These are phyloP conservation scores for Fusarium longipes DNA, from an alignment of 2,329 filamentous ascomycete species.

Conservation along the genomic window DNA sequence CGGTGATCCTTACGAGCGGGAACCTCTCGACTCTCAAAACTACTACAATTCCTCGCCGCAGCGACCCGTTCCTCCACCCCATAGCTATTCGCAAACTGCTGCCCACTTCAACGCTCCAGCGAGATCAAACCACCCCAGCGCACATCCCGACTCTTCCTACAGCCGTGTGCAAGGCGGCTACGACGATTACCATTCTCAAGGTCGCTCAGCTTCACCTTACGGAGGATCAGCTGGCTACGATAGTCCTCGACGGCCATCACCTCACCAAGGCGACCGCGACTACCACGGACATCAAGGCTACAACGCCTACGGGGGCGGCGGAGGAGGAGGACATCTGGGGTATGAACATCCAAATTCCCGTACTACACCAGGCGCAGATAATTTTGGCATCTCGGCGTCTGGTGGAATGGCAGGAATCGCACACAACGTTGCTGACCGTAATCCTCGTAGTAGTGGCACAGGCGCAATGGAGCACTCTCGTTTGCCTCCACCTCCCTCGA, in stretches of 20 bases:
- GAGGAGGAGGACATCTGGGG: constrained; percentile 40
- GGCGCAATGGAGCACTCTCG: constrained; percentile 65
- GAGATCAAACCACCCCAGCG: constrained; percentile 37
- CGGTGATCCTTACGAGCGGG: constrained; percentile 51
- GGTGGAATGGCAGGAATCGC: constrained; percentile 77
- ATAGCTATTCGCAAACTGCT: constrained; percentile 38
- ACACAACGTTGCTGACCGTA: constrained; percentile 71
- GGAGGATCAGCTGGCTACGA: constrained; percentile 39
- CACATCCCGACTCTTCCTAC: constrained; percentile 44
- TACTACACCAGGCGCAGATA: constrained; percentile 72
- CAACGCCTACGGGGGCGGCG: constrained; percentile 28
- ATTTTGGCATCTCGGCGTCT: constrained; percentile 70
- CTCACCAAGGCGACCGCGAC: constrained; percentile 38
- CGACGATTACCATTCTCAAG: constrained; percentile 35
- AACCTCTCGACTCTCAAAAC: constrained; percentile 49
- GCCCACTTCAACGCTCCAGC: constrained; percentile 46
- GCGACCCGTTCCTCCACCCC: constrained; percentile 37
- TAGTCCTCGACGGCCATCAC: constrained; percentile 37
- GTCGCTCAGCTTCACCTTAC: constrained; percentile 34
- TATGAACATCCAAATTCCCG: constrained; percentile 42
- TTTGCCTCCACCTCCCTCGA: constrained; percentile 54
- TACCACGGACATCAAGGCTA: constrained; percentile 36
- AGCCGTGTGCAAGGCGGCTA: constrained; percentile 33
- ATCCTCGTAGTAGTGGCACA: constrained; percentile 72
- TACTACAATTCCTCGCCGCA: constrained; percentile 41